phyloP scores from a whole-genome alignment of 2,329 filamentous ascomycete species.

The Paracoccidioides brasiliensis region DNA sequence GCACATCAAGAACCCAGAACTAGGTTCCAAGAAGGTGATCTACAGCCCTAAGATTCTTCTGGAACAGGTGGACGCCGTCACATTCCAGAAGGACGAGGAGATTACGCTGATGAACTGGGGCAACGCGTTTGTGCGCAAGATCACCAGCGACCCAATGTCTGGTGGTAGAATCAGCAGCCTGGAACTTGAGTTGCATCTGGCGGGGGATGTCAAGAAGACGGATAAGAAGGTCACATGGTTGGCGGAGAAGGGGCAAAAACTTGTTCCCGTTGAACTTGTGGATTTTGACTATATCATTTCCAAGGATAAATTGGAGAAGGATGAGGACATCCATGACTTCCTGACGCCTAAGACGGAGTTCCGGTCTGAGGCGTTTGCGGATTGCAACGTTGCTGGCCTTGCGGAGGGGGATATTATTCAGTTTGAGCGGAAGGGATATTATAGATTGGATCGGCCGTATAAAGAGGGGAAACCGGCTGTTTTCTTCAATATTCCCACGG shows the following conservation, averaged over 20 bases:
- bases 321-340: conserved; percentile 74
- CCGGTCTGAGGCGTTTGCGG: conserved; percentile 61
- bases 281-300: conserved; percentile 93
- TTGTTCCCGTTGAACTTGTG: conserved; percentile 73
- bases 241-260: conserved; percentile 54
- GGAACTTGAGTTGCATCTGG: conserved; percentile 75
- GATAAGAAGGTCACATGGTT: conserved; percentile 97
- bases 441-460: conserved; percentile 60
- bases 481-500: conserved; percentile 58
- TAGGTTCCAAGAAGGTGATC: conserved; percentile 22
- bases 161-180: conserved; percentile 52
- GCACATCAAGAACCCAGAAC: conserved; percentile 20
- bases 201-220: conserved; percentile 87
- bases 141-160: conserved; percentile 33
- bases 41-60: conserved; percentile 19
- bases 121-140: conserved; percentile 39
- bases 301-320: conserved; percentile 85
- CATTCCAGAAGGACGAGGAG: conserved; percentile 21
- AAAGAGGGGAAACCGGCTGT: conserved; percentile 47
- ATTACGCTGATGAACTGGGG: conserved; percentile 54
- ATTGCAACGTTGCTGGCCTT: conserved; percentile 64
- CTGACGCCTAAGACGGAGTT: conserved; percentile 64
- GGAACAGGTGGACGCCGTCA: conserved; percentile 21
- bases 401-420: conserved; percentile 88
- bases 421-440: conserved; percentile 87